These are phyloP conservation scores for Mucor racemosus DNA, from an alignment of 371 early-diverging fungal genomes.

Conservation along the genomic window DNA sequence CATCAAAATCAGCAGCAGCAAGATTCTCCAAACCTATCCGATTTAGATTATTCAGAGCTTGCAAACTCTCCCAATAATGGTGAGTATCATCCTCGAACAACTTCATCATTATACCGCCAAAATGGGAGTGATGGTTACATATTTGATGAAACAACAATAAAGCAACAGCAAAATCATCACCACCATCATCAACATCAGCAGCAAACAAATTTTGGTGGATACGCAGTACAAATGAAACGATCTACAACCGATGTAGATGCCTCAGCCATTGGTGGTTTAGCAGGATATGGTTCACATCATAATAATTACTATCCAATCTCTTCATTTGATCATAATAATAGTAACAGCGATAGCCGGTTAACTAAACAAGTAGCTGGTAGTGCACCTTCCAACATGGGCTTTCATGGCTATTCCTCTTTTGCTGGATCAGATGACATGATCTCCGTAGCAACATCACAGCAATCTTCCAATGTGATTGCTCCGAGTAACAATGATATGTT, in stretches of 20 bases:
- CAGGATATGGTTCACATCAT: slow-evolving; percentile 6
- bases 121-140: slow-evolving; percentile 9
- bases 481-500: not conserved
- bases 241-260: slow-evolving; percentile 26
- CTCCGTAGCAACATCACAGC: slow-evolving; percentile 25
- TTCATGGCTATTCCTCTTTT: slow-evolving; percentile 21
- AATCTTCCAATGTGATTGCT: not conserved
- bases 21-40: slow-evolving; percentile 23
- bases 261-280: slow-evolving; percentile 9
- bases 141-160: slow-evolving; percentile 16
- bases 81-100: slow-evolving; percentile 11
- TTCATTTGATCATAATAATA: slow-evolving; percentile 5
- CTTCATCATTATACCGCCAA: slow-evolving; percentile 1
- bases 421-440: slow-evolving; percentile 23
- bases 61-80: slow-evolving; percentile 15
- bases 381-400: slow-evolving; percentile 29
- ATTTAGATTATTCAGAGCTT: slow-evolving; percentile 27
- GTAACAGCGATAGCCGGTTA: not conserved
- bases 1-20: slow-evolving; percentile 13
- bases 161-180: slow-evolving; percentile 8
- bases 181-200: slow-evolving; percentile 6
- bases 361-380: slow-evolving; percentile 23
- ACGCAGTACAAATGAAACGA: slow-evolving; percentile 28
- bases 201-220: not conserved
- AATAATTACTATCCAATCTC: slow-evolving; percentile 8